These are phyloP conservation scores for Haplosporangium sp. DNA, from an alignment of 371 early-diverging fungal genomes.

Conservation along the genomic window DNA sequence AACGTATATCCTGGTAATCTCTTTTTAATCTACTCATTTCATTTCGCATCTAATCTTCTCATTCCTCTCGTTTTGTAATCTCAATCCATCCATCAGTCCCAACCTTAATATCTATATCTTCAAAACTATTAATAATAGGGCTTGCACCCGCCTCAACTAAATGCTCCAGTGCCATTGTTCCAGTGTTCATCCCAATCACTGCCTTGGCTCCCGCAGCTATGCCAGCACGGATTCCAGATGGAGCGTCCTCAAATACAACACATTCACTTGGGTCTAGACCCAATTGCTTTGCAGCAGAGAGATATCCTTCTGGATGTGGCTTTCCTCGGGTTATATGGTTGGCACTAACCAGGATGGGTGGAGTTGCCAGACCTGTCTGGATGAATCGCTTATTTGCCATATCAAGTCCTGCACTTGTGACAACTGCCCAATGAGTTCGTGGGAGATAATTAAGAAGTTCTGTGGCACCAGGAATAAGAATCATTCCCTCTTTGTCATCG, in stretches of 20 bases:
- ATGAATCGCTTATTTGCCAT: constrained; percentile 57
- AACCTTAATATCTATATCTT: constrained; percentile 59
- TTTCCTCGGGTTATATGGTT: constrained; percentile 65
- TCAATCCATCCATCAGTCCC: constrained; percentile 59
- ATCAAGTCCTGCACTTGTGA: constrained; percentile 59
- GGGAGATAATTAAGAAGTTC: constrained; percentile 50
- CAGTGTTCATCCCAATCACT: constrained; percentile 71
- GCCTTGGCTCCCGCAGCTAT: constrained; percentile 66
- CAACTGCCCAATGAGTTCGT: constrained; percentile 56
- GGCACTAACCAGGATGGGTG: constrained; percentile 57
- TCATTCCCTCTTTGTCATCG: constrained; percentile 50
- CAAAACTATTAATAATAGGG: constrained; percentile 63
- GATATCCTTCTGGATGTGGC: constrained; percentile 76
- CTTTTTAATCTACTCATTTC: not conserved
- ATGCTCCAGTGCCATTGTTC: constrained; percentile 61
- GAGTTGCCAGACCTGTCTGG: constrained; percentile 53
- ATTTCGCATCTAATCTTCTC: not conserved
- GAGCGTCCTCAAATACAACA: constrained; percentile 82
- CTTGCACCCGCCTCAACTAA: constrained; percentile 69
- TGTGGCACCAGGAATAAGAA: constrained; percentile 55
- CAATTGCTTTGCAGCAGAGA: constrained; percentile 61
- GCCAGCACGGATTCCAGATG: constrained; percentile 71
- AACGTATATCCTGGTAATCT: not conserved
- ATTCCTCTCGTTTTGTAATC: constrained; percentile 30
- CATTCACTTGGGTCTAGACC: constrained; percentile 63